Evolutionary conservation across 805 yeast species (phyloP).

Genomic region (Komagataella phaffii): DNA sequence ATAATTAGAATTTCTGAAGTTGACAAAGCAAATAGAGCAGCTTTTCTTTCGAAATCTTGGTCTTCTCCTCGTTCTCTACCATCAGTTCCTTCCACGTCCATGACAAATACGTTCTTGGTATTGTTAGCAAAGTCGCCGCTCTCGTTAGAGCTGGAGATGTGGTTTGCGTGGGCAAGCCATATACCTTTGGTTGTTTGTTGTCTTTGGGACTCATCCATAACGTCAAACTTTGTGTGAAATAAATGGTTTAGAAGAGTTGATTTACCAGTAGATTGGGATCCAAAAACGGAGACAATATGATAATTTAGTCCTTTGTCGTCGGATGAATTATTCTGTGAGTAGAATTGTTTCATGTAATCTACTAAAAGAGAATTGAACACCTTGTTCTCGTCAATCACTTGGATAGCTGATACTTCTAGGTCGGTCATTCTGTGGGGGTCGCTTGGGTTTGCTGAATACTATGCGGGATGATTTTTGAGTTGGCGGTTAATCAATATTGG

Average conservation of each 20-base stretch:
- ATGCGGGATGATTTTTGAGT: too few species aligned
- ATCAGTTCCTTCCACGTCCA: constrained; percentile 99
- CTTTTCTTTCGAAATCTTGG: constrained; percentile 94
- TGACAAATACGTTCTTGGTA: constrained; percentile 42
- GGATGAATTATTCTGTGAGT: constrained; percentile 8
- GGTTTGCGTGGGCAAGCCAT: constrained; percentile 53
- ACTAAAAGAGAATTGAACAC: constrained; percentile 26
- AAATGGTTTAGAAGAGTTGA: constrained; percentile 79
- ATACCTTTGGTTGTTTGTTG: constrained; percentile 88
- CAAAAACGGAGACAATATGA: constrained; percentile 91
- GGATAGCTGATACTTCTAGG: constrained; percentile 22
- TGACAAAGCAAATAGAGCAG: constrained; percentile 88
- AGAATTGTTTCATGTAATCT: constrained; percentile 16
- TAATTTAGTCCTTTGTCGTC: constrained; percentile 51
- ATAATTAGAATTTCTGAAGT: constrained; percentile 85
- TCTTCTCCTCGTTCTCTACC: constrained; percentile 97
- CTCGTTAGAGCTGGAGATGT: constrained; percentile 16
- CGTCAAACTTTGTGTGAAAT: constrained; percentile 81
- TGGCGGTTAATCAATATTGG: background rate
- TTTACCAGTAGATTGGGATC: constrained; percentile 94
- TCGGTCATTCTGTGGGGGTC: background rate
- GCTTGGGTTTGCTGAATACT: background rate
- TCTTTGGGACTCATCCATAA: constrained; percentile 78
- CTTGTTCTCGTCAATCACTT: constrained; percentile 51
- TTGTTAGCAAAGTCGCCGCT: constrained; percentile 5